Conservation (phyloP, 2,329 filamentous ascomycete genomes). For the Penicillium sp. region DNA sequence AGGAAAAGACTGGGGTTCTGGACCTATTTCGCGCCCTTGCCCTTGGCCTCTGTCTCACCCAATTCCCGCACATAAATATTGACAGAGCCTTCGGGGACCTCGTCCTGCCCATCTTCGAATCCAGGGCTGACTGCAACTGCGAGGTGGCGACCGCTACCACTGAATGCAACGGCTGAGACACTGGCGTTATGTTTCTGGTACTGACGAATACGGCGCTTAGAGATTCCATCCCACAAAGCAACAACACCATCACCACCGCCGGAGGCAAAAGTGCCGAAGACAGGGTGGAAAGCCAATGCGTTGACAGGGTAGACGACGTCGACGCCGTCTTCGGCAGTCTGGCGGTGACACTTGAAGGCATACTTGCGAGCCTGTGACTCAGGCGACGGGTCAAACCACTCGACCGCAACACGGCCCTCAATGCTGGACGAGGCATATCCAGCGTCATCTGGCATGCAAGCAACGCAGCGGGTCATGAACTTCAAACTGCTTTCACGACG, state of each 20-base stretch:
- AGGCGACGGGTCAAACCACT: slow-evolving; percentile 90
- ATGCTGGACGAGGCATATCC: slow-evolving; percentile 92
- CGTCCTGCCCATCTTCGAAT: slow-evolving; percentile 83
- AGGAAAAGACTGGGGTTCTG: slow-evolving; percentile 6
- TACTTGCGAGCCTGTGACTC: slow-evolving; percentile 92
- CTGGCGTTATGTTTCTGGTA: slow-evolving; percentile 82
- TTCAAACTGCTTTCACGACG: slow-evolving; percentile 90
- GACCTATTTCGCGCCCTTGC: slow-evolving; percentile 68
- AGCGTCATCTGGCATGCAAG: slow-evolving; percentile 94
- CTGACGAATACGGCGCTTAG: slow-evolving; percentile 84
- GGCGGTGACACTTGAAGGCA: slow-evolving; percentile 97
- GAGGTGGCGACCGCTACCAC: slow-evolving; percentile 70
- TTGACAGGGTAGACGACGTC: slow-evolving; percentile 93
- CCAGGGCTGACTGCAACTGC: slow-evolving; percentile 81
- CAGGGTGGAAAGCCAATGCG: slow-evolving; percentile 80
- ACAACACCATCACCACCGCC: slow-evolving; percentile 89
- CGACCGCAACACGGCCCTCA: slow-evolving; percentile 91
- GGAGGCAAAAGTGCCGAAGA: slow-evolving; percentile 79
- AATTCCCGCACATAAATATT: slow-evolving; percentile 81
- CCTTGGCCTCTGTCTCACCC: slow-evolving; percentile 82
- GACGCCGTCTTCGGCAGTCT: slow-evolving; percentile 60
- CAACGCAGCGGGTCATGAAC: slow-evolving; percentile 89
- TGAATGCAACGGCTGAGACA: slow-evolving; percentile 76
- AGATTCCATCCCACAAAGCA: slow-evolving; percentile 88
- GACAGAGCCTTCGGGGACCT: slow-evolving; percentile 68